These are phyloP conservation scores for Exsudoporus floridanus DNA, from an alignment of 1,284 basidiomycete species.

Conservation along the genomic window DNA sequence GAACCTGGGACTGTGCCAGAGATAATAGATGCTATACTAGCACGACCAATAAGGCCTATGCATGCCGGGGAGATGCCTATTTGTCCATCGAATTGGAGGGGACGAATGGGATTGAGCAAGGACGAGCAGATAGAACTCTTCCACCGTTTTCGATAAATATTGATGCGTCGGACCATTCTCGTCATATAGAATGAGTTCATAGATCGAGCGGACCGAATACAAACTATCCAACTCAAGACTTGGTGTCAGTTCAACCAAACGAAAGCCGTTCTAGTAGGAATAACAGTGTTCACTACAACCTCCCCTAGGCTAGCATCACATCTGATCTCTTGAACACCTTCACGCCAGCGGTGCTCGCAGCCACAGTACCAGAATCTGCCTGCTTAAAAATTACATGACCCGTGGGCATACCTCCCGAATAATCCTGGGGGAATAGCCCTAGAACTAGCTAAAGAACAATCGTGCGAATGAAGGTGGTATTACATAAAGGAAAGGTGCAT, in stretches of 20 bases:
- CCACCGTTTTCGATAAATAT: neutral
- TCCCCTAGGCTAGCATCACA: slow-evolving; percentile 51
- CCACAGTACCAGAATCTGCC: slow-evolving; percentile 44
- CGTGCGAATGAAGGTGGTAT: too few relatives aligned
- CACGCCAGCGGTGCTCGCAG: slow-evolving; percentile 52
- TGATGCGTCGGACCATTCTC: neutral
- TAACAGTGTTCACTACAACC: slow-evolving; percentile 50
- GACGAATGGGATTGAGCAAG: slow-evolving; percentile 69
- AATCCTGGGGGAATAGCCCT: too few relatives aligned
- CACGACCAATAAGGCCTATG: slow-evolving; percentile 35
- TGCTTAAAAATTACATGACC: slow-evolving; percentile 16
- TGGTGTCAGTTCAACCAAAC: slow-evolving; percentile 34
- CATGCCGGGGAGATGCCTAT: slow-evolving; percentile 38
- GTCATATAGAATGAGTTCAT: neutral
- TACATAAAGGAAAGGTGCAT: too few relatives aligned
- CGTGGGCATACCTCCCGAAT: too few relatives aligned
- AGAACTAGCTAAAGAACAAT: too few relatives aligned
- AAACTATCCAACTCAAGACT: neutral
- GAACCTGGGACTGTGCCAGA: slow-evolving; percentile 53
- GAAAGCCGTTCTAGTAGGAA: slow-evolving; percentile 54
- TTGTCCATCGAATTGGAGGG: slow-evolving; percentile 61
- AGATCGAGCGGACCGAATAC: neutral
- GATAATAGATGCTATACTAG: slow-evolving; percentile 52
- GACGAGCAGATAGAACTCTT: slow-evolving; percentile 56
- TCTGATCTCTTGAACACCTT: slow-evolving; percentile 54